Conservation (phyloP, 2,329 filamentous ascomycete species). For the Pseudogymnoascus sp. region DNA sequence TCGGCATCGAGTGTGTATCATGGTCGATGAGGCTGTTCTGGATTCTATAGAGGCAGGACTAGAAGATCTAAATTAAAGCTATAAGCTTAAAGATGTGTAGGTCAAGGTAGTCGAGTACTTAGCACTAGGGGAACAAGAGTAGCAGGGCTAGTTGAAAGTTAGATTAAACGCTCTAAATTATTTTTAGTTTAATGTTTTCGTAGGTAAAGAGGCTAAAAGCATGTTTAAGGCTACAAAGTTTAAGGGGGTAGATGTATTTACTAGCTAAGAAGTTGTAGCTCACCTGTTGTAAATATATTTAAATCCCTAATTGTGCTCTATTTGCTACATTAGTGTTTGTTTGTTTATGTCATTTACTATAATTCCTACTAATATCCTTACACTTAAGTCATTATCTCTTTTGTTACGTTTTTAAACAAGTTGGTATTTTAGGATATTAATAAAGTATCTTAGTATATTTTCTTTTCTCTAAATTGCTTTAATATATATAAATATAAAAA, state of each 20-base stretch:
- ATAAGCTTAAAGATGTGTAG: neutral
- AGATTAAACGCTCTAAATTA: slow-evolving; percentile 3
- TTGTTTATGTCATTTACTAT: neutral
- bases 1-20: slow-evolving; percentile 10
- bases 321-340: neutral
- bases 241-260: neutral
- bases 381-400: neutral
- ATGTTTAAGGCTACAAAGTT: neutral
- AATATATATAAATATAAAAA: no score
- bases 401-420: no score
- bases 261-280: slow-evolving; percentile 8
- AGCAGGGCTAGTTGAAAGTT: slow-evolving; percentile 7
- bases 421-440: neutral
- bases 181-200: slow-evolving; percentile 7
- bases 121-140: neutral
- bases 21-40: slow-evolving; percentile 9
- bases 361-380: neutral
- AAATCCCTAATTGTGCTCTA: neutral
- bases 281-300: neutral
- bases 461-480: no score
- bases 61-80: slow-evolving; percentile 5
- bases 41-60: neutral
- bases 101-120: slow-evolving; percentile 9
- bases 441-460: no score
- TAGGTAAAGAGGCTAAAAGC: neutral